Evolutionary conservation across 2,329 filamentous ascomycete species (phyloP).

Genomic region (Fusarium tjaetaba): DNA sequence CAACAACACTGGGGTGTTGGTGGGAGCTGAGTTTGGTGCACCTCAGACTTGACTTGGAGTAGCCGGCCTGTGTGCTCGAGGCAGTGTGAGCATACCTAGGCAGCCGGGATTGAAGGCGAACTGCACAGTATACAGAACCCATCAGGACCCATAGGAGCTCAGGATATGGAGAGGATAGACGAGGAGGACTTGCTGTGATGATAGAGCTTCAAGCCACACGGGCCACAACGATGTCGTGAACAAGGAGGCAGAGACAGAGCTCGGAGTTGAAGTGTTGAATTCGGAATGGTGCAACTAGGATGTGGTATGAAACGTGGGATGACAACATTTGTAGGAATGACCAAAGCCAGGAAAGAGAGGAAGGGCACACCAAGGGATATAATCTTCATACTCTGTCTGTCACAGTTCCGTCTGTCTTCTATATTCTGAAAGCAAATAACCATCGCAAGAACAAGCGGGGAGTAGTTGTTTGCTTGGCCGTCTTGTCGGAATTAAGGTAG

Average conservation of each 20-base stretch:
- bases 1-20: conserved; percentile 27
- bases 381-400: conserved; percentile 8
- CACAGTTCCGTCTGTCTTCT: conserved; percentile 19
- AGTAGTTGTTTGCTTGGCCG: conserved; percentile 25
- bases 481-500: conserved; percentile 28
- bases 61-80: conserved; percentile 5
- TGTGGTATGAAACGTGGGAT: conserved; percentile 1
- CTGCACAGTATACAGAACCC: conserved; percentile 6
- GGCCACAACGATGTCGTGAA: conserved; percentile 20
- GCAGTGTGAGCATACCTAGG: conserved; percentile 18
- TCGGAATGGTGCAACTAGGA: conserved; percentile 19
- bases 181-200: conserved; percentile 7
- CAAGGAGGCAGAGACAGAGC: conserved; percentile 26
- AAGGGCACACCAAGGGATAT: background rate
- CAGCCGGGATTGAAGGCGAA: background rate
- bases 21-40: conserved; percentile 20
- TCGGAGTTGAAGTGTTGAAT: conserved; percentile 20
- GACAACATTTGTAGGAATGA: background rate
- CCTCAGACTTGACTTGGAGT: conserved; percentile 27
- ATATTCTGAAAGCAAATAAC: conserved; percentile 8
- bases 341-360: background rate
- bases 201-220: conserved; percentile 37
- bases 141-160: background rate
- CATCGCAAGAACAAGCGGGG: conserved; percentile 9
- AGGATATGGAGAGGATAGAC: conserved; percentile 1